Conservation (phyloP, 2,329 filamentous ascomycete genomes). For the Colletotrichum phormii region DNA sequence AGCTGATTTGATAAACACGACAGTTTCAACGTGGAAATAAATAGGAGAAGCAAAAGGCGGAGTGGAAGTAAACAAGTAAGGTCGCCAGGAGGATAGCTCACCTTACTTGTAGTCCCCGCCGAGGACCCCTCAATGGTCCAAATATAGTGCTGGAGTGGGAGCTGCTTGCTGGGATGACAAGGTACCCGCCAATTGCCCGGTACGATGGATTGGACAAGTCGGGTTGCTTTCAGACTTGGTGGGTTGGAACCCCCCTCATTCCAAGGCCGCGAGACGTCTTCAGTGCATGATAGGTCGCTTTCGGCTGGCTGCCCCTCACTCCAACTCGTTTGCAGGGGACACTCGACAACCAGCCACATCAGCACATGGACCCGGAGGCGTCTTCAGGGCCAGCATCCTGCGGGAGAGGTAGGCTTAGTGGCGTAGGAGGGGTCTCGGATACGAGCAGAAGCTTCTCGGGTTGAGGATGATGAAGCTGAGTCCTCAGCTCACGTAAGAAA, state of each 20-base stretch:
- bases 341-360: slow-evolving; percentile 24
- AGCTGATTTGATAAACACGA: neutral
- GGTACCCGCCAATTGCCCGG: slow-evolving; percentile 31
- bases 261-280: slow-evolving; percentile 26
- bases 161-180: slow-evolving; percentile 25
- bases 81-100: slow-evolving; percentile 21
- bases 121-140: slow-evolving; percentile 33
- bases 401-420: neutral
- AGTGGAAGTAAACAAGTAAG: slow-evolving; percentile 19
- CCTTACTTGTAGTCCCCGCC: slow-evolving; percentile 37
- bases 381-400: slow-evolving; percentile 6
- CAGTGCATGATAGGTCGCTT: slow-evolving; percentile 33
- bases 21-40: slow-evolving; percentile 4
- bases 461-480: neutral
- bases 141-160: slow-evolving; percentile 33
- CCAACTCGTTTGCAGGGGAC: slow-evolving; percentile 26
- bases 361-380: slow-evolving; percentile 15
- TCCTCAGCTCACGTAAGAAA: slow-evolving; percentile 33
- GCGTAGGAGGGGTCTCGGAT: slow-evolving; percentile 16
- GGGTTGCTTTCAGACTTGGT: slow-evolving; percentile 24
- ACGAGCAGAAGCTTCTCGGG: slow-evolving; percentile 13
- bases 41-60: slow-evolving; percentile 21
- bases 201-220: slow-evolving; percentile 21
- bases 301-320: slow-evolving; percentile 29
- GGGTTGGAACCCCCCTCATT: slow-evolving; percentile 26